Percentiles rank a stretch among this genome's conserved stretches.
These are phyloP conservation scores for Tephrocybe sp. DNA, from an alignment of 768 basidiomycete genomes.

Conservation along the genomic window DNA sequence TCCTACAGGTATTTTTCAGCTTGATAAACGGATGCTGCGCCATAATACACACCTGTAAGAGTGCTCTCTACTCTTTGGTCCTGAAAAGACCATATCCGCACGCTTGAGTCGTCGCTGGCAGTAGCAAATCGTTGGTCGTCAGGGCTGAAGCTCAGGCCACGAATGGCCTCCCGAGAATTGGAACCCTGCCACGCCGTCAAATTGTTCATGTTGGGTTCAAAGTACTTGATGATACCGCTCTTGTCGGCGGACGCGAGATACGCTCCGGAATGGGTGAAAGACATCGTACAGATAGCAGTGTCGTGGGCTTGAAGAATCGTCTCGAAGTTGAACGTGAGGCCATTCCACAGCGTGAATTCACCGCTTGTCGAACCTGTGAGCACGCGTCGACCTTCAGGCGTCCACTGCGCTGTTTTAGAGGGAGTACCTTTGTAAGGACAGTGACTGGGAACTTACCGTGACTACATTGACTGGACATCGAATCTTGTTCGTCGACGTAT, in stretches of 20 bases:
- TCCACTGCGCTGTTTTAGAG: constrained; percentile 67
- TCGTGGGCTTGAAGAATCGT: constrained; percentile 99
- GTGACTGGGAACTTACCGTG: constrained; percentile 54
- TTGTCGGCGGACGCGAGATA: constrained; percentile 94
- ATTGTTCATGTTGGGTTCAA: constrained; percentile 99
- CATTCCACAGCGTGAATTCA: constrained; percentile 99
- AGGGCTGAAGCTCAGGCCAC: constrained; percentile 89
- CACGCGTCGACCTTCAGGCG: constrained; percentile 91
- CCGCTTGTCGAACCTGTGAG: constrained; percentile 95
- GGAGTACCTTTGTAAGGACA: background rate
- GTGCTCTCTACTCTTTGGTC: constrained; percentile 87
- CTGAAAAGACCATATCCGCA: constrained; percentile 95
- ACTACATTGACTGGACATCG: constrained; percentile 97
- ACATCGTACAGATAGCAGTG: constrained; percentile 85
- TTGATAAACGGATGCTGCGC: background rate
- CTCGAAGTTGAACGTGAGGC: constrained; percentile 98
- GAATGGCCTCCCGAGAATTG: constrained; percentile 81
- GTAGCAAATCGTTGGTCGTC: constrained; percentile 92
- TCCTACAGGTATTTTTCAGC: constrained; percentile 43
- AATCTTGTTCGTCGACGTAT: constrained; percentile 98
- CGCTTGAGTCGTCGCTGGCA: constrained; percentile 92
- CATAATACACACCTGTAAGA: constrained; percentile 61
- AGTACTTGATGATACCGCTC: constrained; percentile 95
- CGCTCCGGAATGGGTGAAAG: constrained; percentile 91
- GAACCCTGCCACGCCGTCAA: constrained; percentile 92